These are phyloP conservation scores for Coprinopsis marcescibilis DNA, from an alignment of 768 basidiomycete species.

Conservation along the genomic window DNA sequence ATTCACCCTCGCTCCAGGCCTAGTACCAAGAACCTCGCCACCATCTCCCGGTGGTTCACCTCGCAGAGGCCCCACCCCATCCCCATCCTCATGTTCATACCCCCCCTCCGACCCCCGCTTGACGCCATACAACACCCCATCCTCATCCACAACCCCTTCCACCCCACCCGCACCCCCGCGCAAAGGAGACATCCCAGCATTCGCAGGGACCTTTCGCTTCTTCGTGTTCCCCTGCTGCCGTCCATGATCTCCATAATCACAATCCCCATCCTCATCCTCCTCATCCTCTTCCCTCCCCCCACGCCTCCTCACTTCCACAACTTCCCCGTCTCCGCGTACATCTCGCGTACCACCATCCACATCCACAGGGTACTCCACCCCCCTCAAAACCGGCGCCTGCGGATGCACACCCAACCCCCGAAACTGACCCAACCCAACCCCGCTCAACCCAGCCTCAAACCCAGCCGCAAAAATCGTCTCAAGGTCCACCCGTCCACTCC, in stretches of 20 bases:
- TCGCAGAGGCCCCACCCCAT: neutral
- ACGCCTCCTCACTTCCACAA: conserved; percentile 2
- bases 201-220: conserved; percentile 81
- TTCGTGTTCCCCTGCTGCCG: conserved; percentile 81
- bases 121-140: neutral
- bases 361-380: neutral
- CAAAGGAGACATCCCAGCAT: conserved; percentile 43
- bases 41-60: neutral
- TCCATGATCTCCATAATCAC: conserved; percentile 62
- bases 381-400: neutral
- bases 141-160: conserved; percentile 11
- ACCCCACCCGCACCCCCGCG: conserved; percentile 37
- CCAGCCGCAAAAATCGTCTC: conserved; percentile 9
- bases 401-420: neutral
- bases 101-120: neutral
- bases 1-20: neutral
- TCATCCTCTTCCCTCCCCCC: conserved; percentile 37
- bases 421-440: conserved; percentile 1
- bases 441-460: conserved; percentile 6
- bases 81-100: neutral
- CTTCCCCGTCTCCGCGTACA: neutral
- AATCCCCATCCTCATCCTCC: conserved; percentile 49
- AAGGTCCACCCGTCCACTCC: neutral
- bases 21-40: neutral
- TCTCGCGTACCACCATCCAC: neutral